phyloP scores from a whole-genome alignment of 805 yeast genomes.

The Pichia manshurica region DNA sequence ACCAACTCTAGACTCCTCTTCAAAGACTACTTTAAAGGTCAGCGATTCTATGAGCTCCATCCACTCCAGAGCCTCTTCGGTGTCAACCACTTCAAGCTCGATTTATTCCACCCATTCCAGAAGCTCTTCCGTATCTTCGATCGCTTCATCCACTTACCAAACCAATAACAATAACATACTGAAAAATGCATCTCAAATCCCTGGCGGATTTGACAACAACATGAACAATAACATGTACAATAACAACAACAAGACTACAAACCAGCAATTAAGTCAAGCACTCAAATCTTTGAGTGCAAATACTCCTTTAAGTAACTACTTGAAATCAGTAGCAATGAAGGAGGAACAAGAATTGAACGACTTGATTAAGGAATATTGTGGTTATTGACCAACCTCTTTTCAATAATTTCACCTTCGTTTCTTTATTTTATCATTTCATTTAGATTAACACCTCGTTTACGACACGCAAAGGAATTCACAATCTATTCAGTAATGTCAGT shows the following conservation, averaged over 20 bases:
- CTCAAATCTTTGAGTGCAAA: slow-evolving; percentile 17
- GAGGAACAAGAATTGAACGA: slow-evolving; percentile 32
- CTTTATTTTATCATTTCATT: background rate
- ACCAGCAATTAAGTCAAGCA: slow-evolving; percentile 3
- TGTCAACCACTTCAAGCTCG: slow-evolving; percentile 12
- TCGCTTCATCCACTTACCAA: slow-evolving; percentile 6
- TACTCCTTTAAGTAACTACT: slow-evolving; percentile 22
- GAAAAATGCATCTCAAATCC: background rate
- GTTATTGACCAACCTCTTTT: slow-evolving; percentile 9
- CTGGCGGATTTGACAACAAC: slow-evolving; percentile 1
- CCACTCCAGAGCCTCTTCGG: slow-evolving; percentile 13
- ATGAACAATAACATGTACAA: background rate
- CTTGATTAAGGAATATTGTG: slow-evolving; percentile 32
- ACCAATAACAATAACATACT: background rate
- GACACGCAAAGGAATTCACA: background rate
- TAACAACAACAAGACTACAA: background rate
- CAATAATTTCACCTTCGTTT: background rate
- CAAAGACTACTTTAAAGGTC: background rate
- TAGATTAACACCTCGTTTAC: background rate
- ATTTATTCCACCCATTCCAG: slow-evolving; percentile 23
- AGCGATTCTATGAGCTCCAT: background rate
- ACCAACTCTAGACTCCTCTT: background rate
- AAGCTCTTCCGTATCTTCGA: slow-evolving; percentile 28
- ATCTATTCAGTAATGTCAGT: no score
- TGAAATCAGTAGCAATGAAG: slow-evolving; percentile 30